A percentile compares a stretch with the other conserved stretches of the same genome.
These are phyloP conservation scores for Phytophthora pinifolia DNA, from an alignment of 352 stramenopile species.

Conservation along the genomic window DNA sequence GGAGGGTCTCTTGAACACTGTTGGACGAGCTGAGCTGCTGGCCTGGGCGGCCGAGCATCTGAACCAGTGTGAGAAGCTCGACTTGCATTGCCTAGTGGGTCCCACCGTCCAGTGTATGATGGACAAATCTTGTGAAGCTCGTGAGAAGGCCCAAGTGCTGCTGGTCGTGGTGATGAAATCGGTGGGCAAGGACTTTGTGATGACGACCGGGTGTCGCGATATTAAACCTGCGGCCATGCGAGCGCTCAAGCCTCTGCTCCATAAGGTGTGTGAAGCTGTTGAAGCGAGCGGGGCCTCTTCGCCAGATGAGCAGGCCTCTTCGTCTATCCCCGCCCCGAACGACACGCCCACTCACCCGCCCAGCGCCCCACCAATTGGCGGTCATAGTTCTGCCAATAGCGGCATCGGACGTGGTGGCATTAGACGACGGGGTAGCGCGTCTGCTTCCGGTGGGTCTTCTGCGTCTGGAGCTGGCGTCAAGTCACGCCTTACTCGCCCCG, in stretches of 20 bases:
- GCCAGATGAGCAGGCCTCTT: constrained; percentile 1
- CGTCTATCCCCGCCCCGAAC: constrained; percentile 9
- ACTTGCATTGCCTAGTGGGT: constrained; percentile 63
- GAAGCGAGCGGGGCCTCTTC: constrained; percentile 26
- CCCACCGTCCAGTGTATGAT: constrained; percentile 82
- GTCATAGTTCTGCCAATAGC: constrained; percentile 10
- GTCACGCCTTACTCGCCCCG: constrained; percentile 34
- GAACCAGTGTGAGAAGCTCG: constrained; percentile 59
- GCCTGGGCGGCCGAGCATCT: constrained; percentile 75
- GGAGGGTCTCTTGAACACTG: constrained; percentile 73
- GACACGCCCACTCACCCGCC: constrained; percentile 11
- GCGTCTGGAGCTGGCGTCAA: constrained; percentile 22
- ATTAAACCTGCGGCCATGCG: constrained; percentile 88
- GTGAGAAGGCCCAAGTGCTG: constrained; percentile 78
- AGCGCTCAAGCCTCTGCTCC: constrained; percentile 80
- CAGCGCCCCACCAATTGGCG: constrained; percentile 8
- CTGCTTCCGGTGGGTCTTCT: constrained; percentile 21
- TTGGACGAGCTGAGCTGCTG: constrained; percentile 77
- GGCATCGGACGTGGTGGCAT: constrained; percentile 22
- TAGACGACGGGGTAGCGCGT: constrained; percentile 26
- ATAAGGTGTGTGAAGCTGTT: constrained; percentile 63
- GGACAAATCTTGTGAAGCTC: constrained; percentile 82
- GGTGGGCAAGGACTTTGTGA: constrained; percentile 70
- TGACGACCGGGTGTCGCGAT: constrained; percentile 72
- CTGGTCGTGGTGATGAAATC: constrained; percentile 83